These are phyloP conservation scores for Irpex rosettiformis DNA, from an alignment of 1,284 basidiomycete species.

Conservation along the genomic window DNA sequence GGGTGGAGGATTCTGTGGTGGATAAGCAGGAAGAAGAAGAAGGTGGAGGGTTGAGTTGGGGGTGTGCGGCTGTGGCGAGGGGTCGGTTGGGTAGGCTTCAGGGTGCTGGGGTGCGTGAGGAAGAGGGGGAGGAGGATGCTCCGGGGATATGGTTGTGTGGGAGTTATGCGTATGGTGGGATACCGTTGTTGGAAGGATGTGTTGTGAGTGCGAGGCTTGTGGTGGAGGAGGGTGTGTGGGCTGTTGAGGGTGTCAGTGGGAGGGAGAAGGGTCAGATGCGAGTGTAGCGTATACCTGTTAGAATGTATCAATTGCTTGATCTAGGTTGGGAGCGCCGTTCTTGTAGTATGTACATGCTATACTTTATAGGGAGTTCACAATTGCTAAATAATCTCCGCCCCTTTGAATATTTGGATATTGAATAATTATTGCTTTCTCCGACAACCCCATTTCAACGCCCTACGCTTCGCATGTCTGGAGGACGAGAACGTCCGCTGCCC, in stretches of 20 bases:
- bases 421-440: no score
- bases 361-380: no score
- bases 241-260: slow-evolving; percentile 20
- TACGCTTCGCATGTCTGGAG: no score
- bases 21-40: not conserved
- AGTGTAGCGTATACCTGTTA: no score
- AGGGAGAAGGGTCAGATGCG: not conserved
- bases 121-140: slow-evolving; percentile 19
- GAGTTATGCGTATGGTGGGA: slow-evolving; percentile 54
- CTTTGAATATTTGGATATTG: no score
- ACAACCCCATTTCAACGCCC: no score
- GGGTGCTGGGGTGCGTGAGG: slow-evolving; percentile 34
- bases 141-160: slow-evolving; percentile 59
- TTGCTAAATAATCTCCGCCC: no score
- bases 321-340: no score
- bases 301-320: no score
- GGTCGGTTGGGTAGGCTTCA: slow-evolving; percentile 46
- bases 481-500: no score
- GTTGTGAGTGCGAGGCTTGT: slow-evolving; percentile 57
- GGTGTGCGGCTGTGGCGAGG: slow-evolving; percentile 30
- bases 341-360: no score
- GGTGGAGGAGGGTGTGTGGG: slow-evolving; percentile 41
- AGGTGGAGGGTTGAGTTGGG: slow-evolving; percentile 31
- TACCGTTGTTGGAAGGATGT: slow-evolving; percentile 65
- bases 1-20: slow-evolving; percentile 26